phyloP scores from a whole-genome alignment of 345 rosid genomes.

The Alliaria petiolata region DNA sequence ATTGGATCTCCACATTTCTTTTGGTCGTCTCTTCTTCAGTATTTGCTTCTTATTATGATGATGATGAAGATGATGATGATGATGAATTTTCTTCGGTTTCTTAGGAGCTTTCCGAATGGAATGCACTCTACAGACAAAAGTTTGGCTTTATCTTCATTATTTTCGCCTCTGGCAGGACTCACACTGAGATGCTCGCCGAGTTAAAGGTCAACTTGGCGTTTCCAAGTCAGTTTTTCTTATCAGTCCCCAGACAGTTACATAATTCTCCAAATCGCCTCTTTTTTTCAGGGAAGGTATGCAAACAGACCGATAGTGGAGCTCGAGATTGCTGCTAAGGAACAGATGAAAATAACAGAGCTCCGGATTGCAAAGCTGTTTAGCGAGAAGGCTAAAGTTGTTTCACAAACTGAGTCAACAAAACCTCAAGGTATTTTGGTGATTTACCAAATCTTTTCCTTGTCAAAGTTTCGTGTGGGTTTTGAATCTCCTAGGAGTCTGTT shows the following conservation, averaged over 20 bases:
- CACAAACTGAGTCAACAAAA: constrained; percentile 37
- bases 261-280: neutral
- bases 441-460: neutral
- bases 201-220: constrained; percentile 53
- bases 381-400: constrained; percentile 32
- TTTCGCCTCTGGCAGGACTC: constrained; percentile 73
- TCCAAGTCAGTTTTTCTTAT: neutral
- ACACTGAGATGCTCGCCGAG: constrained; percentile 65
- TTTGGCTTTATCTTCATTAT: constrained; percentile 79
- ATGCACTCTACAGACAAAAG: constrained; percentile 53
- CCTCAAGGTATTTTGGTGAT: constrained; percentile 48
- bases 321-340: constrained; percentile 86
- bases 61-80: neutral
- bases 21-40: neutral
- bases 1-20: neutral
- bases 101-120: constrained; percentile 77
- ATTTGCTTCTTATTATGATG: neutral
- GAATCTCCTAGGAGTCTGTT: neutral
- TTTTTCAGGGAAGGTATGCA: constrained; percentile 58
- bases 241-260: neutral
- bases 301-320: constrained; percentile 80
- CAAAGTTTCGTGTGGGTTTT: neutral
- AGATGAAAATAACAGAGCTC: constrained; percentile 82
- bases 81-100: neutral
- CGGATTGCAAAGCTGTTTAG: constrained; percentile 76